Conservation (phyloP, 2,329 filamentous ascomycete species). For the Dactylellina sp. region DNA sequence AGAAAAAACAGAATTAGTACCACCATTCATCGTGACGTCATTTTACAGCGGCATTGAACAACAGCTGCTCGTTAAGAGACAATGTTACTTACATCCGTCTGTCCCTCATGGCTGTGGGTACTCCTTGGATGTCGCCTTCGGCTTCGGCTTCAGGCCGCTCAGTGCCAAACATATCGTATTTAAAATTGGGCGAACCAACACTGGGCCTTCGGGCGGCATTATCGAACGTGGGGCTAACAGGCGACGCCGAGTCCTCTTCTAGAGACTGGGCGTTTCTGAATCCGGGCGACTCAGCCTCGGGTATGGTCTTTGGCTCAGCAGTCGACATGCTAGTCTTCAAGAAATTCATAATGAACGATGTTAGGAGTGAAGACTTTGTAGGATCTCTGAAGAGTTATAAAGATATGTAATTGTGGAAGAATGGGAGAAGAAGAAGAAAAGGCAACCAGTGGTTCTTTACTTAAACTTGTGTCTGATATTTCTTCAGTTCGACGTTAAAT, state of each 20-base stretch:
- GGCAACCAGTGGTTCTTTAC: constrained; percentile 18
- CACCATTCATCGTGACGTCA: constrained; percentile 55
- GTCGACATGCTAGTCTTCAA: constrained; percentile 39
- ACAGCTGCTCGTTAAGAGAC: background rate
- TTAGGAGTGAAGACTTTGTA: constrained; percentile 8
- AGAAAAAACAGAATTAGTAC: constrained; percentile 22
- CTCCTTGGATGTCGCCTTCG: constrained; percentile 30
- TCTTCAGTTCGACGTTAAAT: background rate
- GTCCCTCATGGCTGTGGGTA: constrained; percentile 19
- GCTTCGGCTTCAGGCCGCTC: constrained; percentile 27
- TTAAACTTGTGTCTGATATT: constrained; percentile 19
- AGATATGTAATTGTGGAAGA: no score
- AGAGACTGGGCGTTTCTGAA: constrained; percentile 52
- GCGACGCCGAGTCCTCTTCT: constrained; percentile 30
- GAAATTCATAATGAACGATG: constrained; percentile 30
- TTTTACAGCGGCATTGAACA: constrained; percentile 21
- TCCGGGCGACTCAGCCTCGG: constrained; percentile 36
- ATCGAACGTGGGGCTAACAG: constrained; percentile 43
- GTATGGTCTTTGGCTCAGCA: constrained; percentile 34
- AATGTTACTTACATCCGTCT: constrained; percentile 42
- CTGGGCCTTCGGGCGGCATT: constrained; percentile 26
- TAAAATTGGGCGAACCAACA: constrained; percentile 28
- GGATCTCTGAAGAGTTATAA: constrained; percentile 1
- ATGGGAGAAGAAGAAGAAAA: background rate
- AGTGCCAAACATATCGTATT: constrained; percentile 52